Evolutionary conservation across 495 filamentous ascomycete genomes (phyloP).

Genomic region (Lasiosphaeria miniovina): DNA sequence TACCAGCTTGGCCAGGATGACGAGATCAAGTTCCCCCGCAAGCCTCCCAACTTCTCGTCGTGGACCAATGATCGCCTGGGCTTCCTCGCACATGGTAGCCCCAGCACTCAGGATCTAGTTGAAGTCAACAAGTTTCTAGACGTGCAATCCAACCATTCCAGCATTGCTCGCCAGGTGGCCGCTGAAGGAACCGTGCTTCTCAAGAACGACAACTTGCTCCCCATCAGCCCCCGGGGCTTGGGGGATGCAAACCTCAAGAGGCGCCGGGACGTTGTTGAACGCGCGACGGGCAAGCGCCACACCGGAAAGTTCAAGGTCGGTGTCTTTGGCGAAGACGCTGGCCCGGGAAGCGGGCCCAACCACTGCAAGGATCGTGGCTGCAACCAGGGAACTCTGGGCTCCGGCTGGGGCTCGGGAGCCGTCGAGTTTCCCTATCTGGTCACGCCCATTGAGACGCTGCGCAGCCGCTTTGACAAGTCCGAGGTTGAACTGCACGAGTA

Average conservation of each 20-base stretch:
- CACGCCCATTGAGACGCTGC: constrained; percentile 65
- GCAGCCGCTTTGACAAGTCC: constrained; percentile 55
- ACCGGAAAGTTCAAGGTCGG: constrained; percentile 58
- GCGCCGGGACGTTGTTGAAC: constrained; percentile 18
- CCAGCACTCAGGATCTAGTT: constrained; percentile 46
- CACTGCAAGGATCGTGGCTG: constrained; percentile 62
- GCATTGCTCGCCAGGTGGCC: constrained; percentile 68
- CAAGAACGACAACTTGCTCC: constrained; percentile 72
- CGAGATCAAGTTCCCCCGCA: constrained; percentile 57
- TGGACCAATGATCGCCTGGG: constrained; percentile 76
- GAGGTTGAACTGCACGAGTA: constrained; percentile 59
- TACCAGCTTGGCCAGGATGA: constrained; percentile 86
- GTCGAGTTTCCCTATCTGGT: constrained; percentile 85
- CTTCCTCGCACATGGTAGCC: constrained; percentile 60
- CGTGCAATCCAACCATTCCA: constrained; percentile 67
- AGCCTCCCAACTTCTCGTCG: constrained; percentile 86
- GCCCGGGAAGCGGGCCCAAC: constrained; percentile 67
- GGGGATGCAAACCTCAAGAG: constrained; percentile 31
- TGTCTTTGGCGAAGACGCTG: constrained; percentile 84
- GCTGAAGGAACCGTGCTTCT: constrained; percentile 83
- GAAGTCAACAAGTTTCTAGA: constrained; percentile 78
- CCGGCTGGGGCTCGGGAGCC: constrained; percentile 87
- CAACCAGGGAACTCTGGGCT: constrained; percentile 79
- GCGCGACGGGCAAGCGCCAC: constrained; percentile 19
- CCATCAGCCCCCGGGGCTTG: constrained; percentile 54